Evolutionary conservation across 1,284 basidiomycete genomes (phyloP).

Genomic region (Exsudoporus floridanus): DNA sequence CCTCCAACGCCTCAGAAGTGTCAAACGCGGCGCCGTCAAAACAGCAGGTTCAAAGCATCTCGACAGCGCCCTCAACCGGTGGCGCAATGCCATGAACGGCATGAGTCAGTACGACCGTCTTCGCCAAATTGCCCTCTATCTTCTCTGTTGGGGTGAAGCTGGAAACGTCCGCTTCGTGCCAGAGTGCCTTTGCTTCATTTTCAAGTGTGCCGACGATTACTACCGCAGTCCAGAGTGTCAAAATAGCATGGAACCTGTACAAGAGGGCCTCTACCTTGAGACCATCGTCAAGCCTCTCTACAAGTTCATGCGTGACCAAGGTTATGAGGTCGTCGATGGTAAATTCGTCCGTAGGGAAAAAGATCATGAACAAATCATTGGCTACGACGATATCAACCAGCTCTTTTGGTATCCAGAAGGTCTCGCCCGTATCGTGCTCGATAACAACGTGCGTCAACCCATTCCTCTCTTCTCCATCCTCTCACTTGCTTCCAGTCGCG

Average conservation of each 20-base stretch:
- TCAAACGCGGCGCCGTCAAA: constrained; percentile 62
- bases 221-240: constrained; percentile 98
- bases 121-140: constrained; percentile 92
- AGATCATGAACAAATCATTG: constrained; percentile 95
- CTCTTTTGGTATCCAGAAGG: constrained; percentile 99
- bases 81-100: constrained; percentile 98
- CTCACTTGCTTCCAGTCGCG: constrained; percentile 58
- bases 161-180: constrained; percentile 97
- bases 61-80: constrained; percentile 89
- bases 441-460: constrained; percentile 69
- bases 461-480: not conserved
- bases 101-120: constrained; percentile 99
- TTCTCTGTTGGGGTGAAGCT: constrained; percentile 98
- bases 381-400: constrained; percentile 99
- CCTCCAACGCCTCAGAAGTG: constrained; percentile 83
- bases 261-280: constrained; percentile 92
- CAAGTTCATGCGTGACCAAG: constrained; percentile 95
- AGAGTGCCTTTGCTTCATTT: constrained; percentile 98
- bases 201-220: constrained; percentile 99
- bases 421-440: constrained; percentile 86
- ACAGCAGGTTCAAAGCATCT: constrained; percentile 79
- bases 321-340: constrained; percentile 94
- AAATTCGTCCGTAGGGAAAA: constrained; percentile 93
- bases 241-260: constrained; percentile 89
- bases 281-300: constrained; percentile 95